A percentile compares a stretch with the other conserved stretches of the same genome.
Conservation (phyloP, 192 early-diverging fungal genomes). For the Mortierella alpina region DNA sequence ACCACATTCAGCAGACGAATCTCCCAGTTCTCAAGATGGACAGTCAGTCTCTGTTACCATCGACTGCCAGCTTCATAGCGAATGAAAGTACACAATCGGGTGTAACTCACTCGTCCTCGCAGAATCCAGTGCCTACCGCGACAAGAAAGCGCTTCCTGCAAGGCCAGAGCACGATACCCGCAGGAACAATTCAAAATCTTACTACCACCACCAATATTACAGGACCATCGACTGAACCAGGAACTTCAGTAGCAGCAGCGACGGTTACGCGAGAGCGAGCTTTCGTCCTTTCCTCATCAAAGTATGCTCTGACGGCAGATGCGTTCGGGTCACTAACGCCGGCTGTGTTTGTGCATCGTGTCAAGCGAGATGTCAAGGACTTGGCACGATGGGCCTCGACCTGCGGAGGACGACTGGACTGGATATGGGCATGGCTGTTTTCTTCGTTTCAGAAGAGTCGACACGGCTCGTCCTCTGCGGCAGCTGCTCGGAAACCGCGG, state of each 20-base stretch:
- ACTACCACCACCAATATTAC: neutral
- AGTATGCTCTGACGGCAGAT: conserved; percentile 4
- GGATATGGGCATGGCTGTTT: conserved; percentile 48
- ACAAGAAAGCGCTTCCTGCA: conserved; percentile 33
- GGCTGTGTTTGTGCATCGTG: conserved; percentile 26
- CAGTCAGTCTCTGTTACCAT: conserved; percentile 15
- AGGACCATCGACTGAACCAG: neutral
- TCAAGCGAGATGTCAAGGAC: conserved; percentile 28
- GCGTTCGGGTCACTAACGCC: neutral
- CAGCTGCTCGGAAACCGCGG: neutral
- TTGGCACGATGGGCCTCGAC: conserved; percentile 41
- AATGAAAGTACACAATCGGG: too few relatives aligned
- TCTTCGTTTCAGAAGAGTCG: conserved; percentile 34
- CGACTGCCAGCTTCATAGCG: conserved; percentile 10
- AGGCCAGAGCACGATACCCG: conserved; percentile 39
- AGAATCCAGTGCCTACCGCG: conserved; percentile 15
- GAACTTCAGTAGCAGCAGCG: neutral
- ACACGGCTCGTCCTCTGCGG: neutral
- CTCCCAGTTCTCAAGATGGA: conserved; percentile 25
- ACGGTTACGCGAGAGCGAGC: conserved; percentile 12
- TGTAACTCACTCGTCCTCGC: neutral
- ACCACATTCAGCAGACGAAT: conserved; percentile 10
- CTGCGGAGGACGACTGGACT: conserved; percentile 48
- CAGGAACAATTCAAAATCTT: conserved; percentile 30
- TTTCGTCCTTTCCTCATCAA: conserved; percentile 16